Evolutionary conservation across 2,329 filamentous ascomycete genomes (phyloP), one percentile per base, ranked within the genome.

Genomic region (Neurospora sp.): DNA sequence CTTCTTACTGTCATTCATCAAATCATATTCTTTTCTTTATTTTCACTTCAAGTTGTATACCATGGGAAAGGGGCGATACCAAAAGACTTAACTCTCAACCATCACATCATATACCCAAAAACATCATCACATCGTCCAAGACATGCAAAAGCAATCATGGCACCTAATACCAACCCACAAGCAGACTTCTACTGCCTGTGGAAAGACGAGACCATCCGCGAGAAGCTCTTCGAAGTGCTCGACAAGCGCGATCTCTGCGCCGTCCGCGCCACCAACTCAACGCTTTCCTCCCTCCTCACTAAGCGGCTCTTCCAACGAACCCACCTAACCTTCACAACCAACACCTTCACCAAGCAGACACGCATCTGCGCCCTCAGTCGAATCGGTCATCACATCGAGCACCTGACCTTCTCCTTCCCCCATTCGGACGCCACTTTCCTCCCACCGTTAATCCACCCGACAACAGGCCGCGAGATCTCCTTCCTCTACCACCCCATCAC

Each of bases 401-500:
- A 90, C 71, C 84, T 97, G 69, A 91, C 87, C 70, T 96, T 97
- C 81, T 85, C 85, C 77, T 86, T 96, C 74, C 87, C 92, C 38
- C 93, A 96, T 80, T 89, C 88, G 6, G 82, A 87, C n/a, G 87
- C 91, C 68, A 96, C 92, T 58, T 94, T 94, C 77, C 84, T 97
- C 9, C 91, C 93, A 17, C 93, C 93, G n/a, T 85, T 97, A 66
- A 85, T 97, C 46, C 90, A 96, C 77, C 91, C 92, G 3, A 79
- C 85, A 72, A 93, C 89, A 10, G 93, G 93, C 62, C 87, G 88
- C 72, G 92, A 97, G 82, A 88, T 93, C 77, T 87, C 84, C 75
- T 97, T 96, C 79, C 82, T 93, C 67, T 97, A 97, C 81, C 91
- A 88, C 70, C 93, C 93, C 17, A 90, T 93, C 76, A 88, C 87